Evolutionary conservation across 805 yeast genomes (phyloP).

Genomic region (Candida krabiensis): DNA sequence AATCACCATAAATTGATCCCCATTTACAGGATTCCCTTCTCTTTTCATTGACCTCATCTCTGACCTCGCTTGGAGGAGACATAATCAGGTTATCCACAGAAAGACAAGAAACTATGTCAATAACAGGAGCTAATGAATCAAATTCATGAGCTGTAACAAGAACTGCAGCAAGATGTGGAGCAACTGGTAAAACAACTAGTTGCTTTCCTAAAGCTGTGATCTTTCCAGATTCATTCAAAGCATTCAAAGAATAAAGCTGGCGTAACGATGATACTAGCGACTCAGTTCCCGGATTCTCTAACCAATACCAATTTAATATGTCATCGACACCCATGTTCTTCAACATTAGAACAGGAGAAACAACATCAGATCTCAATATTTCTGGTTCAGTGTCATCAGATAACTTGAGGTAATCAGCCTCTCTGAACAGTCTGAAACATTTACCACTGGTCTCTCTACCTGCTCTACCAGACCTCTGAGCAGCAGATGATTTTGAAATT

Average conservation of each 20-base stretch:
- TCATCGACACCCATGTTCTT: slow-evolving; percentile 84
- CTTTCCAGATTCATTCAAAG: slow-evolving; percentile 72
- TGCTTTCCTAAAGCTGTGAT: slow-evolving; percentile 79
- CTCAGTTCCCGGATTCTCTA: slow-evolving; percentile 83
- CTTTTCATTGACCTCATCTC: slow-evolving; percentile 82
- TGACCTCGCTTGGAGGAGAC: slow-evolving; percentile 73
- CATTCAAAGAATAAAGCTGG: slow-evolving; percentile 75
- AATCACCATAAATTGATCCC: slow-evolving; percentile 79
- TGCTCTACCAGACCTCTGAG: slow-evolving; percentile 98
- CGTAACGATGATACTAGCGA: slow-evolving; percentile 74
- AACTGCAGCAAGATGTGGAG: slow-evolving; percentile 91
- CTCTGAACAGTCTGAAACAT: slow-evolving; percentile 81
- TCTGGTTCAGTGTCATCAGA: slow-evolving; percentile 90
- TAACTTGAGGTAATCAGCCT: slow-evolving; percentile 60
- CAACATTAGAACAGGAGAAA: slow-evolving; percentile 79
- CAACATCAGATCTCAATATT: slow-evolving; percentile 80
- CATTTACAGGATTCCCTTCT: slow-evolving; percentile 67
- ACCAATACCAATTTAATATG: slow-evolving; percentile 86
- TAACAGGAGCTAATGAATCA: slow-evolving; percentile 57
- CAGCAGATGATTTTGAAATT: slow-evolving; percentile 89
- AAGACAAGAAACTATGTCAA: slow-evolving; percentile 89
- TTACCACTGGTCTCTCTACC: slow-evolving; percentile 96
- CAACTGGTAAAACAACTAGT: slow-evolving; percentile 86
- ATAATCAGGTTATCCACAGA: slow-evolving; percentile 86
- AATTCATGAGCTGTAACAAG: slow-evolving; percentile 64